These are phyloP conservation scores for Fraxinus albicans DNA, from an alignment of 305 asterid species.

Conservation along the genomic window DNA sequence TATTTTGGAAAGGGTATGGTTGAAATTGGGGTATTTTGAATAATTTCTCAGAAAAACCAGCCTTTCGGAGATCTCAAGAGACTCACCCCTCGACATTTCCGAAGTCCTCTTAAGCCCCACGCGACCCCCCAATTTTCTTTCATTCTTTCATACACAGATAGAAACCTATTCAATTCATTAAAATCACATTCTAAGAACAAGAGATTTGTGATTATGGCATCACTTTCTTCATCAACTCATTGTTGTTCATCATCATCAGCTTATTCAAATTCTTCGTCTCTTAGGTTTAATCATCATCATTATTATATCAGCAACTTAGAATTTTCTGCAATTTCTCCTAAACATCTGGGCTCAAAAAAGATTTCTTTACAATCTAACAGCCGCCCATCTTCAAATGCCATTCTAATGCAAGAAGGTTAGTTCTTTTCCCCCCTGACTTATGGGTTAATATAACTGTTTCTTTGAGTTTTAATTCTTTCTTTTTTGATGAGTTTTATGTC, in stretches of 20 bases:
- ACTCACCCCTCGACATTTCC: conserved; percentile 50
- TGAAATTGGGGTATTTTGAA: too few relatives aligned
- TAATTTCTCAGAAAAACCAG: conserved; percentile 23
- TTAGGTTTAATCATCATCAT: conserved; percentile 36
- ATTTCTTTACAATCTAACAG: conserved; percentile 48
- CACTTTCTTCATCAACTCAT: conserved; percentile 47
- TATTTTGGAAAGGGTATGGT: too few relatives aligned
- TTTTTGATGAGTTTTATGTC: conserved; percentile 2
- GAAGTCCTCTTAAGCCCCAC: conserved; percentile 4
- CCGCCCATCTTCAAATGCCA: conserved; percentile 36
- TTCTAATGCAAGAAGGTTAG: conserved; percentile 79
- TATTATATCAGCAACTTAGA: conserved; percentile 11
- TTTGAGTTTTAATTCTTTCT: background rate
- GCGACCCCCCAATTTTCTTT: background rate
- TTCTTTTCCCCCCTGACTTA: conserved; percentile 1
- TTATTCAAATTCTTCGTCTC: conserved; percentile 43
- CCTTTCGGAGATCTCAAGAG: conserved; percentile 75
- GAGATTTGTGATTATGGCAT: conserved; percentile 36
- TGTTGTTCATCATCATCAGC: conserved; percentile 49
- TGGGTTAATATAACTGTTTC: background rate
- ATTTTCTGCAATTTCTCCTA: conserved; percentile 33
- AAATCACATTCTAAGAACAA: background rate
- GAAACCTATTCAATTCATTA: background rate
- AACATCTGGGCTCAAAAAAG: conserved; percentile 31
- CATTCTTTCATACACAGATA: background rate